phyloP scores from a whole-genome alignment of 2,329 filamentous ascomycete genomes.

The Colletotrichum graminicola region DNA sequence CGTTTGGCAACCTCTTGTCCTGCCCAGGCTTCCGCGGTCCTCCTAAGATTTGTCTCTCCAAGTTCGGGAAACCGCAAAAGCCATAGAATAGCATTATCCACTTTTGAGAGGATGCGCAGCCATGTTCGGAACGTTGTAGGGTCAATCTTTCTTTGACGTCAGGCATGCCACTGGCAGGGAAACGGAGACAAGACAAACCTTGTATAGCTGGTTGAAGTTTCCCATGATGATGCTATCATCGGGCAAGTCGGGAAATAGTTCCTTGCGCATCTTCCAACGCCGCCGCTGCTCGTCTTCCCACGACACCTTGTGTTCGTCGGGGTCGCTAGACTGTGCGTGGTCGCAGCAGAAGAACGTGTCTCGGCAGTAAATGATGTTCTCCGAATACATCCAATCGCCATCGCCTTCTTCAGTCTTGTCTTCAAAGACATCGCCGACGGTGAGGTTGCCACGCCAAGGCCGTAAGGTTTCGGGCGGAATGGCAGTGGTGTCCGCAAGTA shows the following conservation, averaged over 20 bases:
- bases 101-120: conserved; percentile 87
- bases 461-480: conserved; percentile 86
- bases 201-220: conserved; percentile 99
- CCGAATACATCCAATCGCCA: conserved; percentile 92
- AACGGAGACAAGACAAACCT: conserved; percentile 70
- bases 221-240: conserved; percentile 92
- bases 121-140: conserved; percentile 96
- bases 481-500: conserved; percentile 89
- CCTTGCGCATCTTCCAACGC: conserved; percentile 93
- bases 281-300: conserved; percentile 88
- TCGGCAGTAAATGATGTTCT: conserved; percentile 94
- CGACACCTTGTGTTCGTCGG: conserved; percentile 72
- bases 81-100: conserved; percentile 93
- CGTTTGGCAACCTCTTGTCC: conserved; percentile 86
- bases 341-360: conserved; percentile 99
- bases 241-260: conserved; percentile 85
- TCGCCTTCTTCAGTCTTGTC: conserved; percentile 76
- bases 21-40: conserved; percentile 86
- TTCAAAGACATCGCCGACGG: conserved; percentile 76
- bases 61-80: conserved; percentile 96
- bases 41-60: conserved; percentile 85
- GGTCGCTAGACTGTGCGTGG: conserved; percentile 89
- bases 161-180: conserved; percentile 21
- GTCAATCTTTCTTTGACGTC: conserved; percentile 76
- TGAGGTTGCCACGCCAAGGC: conserved; percentile 80